These are phyloP conservation scores for Gillenia trifoliata DNA, from an alignment of 306 rosid species.

Conservation along the genomic window DNA sequence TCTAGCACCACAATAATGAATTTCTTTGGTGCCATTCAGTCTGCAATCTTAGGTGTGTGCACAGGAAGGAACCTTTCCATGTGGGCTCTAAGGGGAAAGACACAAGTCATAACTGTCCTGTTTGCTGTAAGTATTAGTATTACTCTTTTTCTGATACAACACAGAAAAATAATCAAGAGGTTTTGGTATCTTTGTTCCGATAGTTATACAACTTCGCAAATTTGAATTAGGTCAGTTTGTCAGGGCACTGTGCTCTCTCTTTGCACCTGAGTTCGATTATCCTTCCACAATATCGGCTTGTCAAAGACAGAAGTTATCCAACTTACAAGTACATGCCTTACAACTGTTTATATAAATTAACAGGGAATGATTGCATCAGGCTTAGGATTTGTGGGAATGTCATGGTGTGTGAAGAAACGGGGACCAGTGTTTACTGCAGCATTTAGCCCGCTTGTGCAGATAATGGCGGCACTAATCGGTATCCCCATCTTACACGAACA, in stretches of 20 bases:
- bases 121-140: slow-evolving; percentile 67
- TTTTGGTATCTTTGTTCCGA: not conserved
- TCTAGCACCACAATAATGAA: slow-evolving; percentile 85
- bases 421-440: slow-evolving; percentile 95
- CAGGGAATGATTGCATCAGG: slow-evolving; percentile 94
- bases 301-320: no score
- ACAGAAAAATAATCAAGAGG: not conserved
- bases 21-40: slow-evolving; percentile 81
- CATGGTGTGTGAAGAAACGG: slow-evolving; percentile 94
- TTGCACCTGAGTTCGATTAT: no score
- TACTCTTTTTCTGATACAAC: no score
- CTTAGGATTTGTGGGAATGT: slow-evolving; percentile 77
- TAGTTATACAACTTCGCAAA: not conserved
- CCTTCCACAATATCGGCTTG: no score
- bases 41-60: slow-evolving; percentile 54
- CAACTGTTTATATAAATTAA: not conserved
- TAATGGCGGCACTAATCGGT: slow-evolving; percentile 71
- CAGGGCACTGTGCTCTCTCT: no score
- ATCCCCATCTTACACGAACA: slow-evolving; percentile 76
- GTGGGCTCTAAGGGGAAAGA: slow-evolving; percentile 68
- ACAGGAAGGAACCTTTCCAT: slow-evolving; percentile 40
- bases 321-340: no score
- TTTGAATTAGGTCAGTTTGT: not conserved
- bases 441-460: slow-evolving; percentile 85
- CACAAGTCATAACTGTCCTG: slow-evolving; percentile 52